phyloP scores from a whole-genome alignment of 305 asterid genomes.

The Striga hermonthica region DNA sequence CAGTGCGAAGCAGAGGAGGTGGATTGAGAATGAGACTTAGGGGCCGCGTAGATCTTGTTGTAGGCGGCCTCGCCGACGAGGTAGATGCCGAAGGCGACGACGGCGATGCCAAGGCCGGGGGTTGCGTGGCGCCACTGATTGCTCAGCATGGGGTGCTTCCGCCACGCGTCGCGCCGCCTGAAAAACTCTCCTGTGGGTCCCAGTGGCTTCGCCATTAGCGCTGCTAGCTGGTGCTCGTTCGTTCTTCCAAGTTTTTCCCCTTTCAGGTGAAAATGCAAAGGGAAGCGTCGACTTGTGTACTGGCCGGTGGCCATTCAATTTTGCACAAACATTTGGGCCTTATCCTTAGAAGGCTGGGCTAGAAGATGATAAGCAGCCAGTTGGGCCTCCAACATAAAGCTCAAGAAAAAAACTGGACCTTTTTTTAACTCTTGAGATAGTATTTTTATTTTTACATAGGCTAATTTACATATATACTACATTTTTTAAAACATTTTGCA shows the following conservation, averaged over 20 bases:
- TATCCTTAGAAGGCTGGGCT: neutral
- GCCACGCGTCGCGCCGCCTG: constrained; percentile 12
- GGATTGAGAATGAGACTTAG: constrained; percentile 15
- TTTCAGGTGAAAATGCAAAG: neutral
- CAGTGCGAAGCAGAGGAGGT: constrained; percentile 15
- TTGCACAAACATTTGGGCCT: neutral
- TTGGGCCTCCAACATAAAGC: too few species aligned
- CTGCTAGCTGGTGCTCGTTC: neutral
- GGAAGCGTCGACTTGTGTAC: neutral
- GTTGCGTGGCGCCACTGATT: constrained; percentile 20
- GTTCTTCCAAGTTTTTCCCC: neutral
- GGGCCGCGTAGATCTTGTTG: constrained; percentile 15
- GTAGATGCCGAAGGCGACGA: constrained; percentile 13
- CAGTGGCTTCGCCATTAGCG: constrained; percentile 19
- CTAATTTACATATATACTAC: too few species aligned
- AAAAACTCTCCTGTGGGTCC: constrained; percentile 15
- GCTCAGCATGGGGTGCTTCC: constrained; percentile 13
- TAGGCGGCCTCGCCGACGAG: constrained; percentile 17
- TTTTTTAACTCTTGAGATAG: too few species aligned
- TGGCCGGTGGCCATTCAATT: neutral
- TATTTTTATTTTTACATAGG: too few species aligned
- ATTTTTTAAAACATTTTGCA: too few species aligned
- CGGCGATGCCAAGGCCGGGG: constrained; percentile 19
- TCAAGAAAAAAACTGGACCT: too few species aligned
- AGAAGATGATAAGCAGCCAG: neutral